These are phyloP conservation scores for Eutrema heterophyllum DNA, from an alignment of 345 rosid species.

Conservation along the genomic window DNA sequence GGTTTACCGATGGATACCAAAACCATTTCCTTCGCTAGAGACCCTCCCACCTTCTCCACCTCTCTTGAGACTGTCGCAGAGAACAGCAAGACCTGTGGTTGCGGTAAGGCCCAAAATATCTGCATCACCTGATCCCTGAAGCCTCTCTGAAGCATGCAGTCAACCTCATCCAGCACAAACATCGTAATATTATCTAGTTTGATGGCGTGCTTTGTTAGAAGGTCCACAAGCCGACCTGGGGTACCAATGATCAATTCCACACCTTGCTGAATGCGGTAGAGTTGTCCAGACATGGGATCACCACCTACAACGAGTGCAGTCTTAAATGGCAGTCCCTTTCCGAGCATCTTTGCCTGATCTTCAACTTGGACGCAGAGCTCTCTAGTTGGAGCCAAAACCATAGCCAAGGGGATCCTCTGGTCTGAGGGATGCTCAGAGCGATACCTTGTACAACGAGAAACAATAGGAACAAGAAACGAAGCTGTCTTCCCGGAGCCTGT, in stretches of 20 bases:
- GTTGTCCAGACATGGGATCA: constrained; percentile 71
- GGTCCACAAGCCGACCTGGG: constrained; percentile 88
- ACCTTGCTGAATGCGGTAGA: constrained; percentile 76
- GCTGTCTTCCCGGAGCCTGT: constrained; percentile 95
- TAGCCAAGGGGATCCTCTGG: constrained; percentile 48
- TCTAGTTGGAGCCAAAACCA: constrained; percentile 84
- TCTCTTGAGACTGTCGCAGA: constrained; percentile 77
- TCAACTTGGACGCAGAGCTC: constrained; percentile 89
- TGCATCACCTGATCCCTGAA: constrained; percentile 90
- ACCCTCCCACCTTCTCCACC: constrained; percentile 61
- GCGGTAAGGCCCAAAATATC: constrained; percentile 62
- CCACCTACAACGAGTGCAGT: constrained; percentile 95
- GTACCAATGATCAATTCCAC: constrained; percentile 83
- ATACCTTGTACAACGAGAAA: constrained; percentile 51
- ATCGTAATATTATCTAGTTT: constrained; percentile 45
- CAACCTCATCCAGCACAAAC: constrained; percentile 85
- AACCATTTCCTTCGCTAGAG: constrained; percentile 43
- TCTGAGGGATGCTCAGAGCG: constrained; percentile 30
- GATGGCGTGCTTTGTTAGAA: constrained; percentile 59
- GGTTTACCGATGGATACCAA: constrained; percentile 58
- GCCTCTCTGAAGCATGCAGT: constrained; percentile 90
- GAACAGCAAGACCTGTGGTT: constrained; percentile 78
- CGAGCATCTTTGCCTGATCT: constrained; percentile 84
- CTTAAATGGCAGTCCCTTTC: constrained; percentile 87
- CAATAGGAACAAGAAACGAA: constrained; percentile 72